These are phyloP conservation scores for Penicillium diatomitis DNA, from an alignment of 495 filamentous ascomycete species.

Conservation along the genomic window DNA sequence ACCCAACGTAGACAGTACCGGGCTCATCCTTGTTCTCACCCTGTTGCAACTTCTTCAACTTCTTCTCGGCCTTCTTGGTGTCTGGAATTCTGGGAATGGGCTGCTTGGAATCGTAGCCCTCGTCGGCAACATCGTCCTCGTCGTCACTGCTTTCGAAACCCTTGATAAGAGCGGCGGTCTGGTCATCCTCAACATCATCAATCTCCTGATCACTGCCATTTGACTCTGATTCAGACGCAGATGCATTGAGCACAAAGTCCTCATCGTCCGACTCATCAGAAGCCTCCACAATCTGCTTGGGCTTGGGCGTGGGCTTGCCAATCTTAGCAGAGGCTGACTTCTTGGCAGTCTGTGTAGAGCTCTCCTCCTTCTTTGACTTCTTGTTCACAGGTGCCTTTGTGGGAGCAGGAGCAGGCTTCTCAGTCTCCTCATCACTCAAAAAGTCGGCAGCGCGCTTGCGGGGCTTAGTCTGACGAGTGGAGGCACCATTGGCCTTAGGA, in stretches of 20 bases:
- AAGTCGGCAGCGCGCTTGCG: slow-evolving; percentile 50
- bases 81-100: slow-evolving; percentile 51
- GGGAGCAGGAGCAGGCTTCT: slow-evolving; percentile 16
- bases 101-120: slow-evolving; percentile 47
- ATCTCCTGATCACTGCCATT: slow-evolving; percentile 21
- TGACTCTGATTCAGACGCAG: slow-evolving; percentile 18
- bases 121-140: slow-evolving; percentile 43
- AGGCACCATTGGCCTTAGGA: slow-evolving; percentile 27
- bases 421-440: slow-evolving; percentile 34
- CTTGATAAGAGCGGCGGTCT: slow-evolving; percentile 59
- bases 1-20: slow-evolving; percentile 79
- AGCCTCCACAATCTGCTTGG: slow-evolving; percentile 22
- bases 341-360: slow-evolving; percentile 18
- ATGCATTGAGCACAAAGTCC: slow-evolving; percentile 14
- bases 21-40: slow-evolving; percentile 41
- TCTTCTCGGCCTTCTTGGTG: slow-evolving; percentile 54
- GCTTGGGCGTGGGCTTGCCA: slow-evolving; percentile 10
- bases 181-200: slow-evolving; percentile 49
- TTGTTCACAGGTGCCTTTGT: slow-evolving; percentile 24
- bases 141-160: slow-evolving; percentile 79
- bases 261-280: slow-evolving; percentile 24
- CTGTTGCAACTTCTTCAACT: slow-evolving; percentile 44
- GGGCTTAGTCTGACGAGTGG: slow-evolving; percentile 31
- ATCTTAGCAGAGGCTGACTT: slow-evolving; percentile 22
- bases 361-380: slow-evolving; percentile 35